Conservation (phyloP, 306 rosid species). For the Lathyrus sativus region DNA sequence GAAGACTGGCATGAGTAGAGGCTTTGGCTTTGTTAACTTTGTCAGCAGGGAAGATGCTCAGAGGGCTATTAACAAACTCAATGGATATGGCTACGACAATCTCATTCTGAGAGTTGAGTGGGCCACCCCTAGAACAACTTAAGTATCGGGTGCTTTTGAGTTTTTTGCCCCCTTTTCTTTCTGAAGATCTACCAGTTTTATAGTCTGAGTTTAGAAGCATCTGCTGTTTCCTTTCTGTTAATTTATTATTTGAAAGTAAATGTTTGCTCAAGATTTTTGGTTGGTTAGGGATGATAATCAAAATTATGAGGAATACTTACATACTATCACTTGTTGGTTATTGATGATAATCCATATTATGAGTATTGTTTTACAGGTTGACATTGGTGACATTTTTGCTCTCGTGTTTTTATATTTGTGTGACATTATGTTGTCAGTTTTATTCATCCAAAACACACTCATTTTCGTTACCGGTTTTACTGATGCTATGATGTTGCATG, state of each 20-base stretch:
- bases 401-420: background rate
- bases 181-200: background rate
- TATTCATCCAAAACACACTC: background rate
- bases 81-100: conserved; percentile 91
- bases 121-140: conserved; percentile 55
- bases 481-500: no score
- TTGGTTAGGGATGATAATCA: conserved; percentile 10
- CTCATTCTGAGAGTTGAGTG: conserved; percentile 58
- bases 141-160: background rate
- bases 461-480: no score
- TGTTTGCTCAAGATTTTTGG: background rate
- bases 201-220: background rate
- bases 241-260: conserved; percentile 1
- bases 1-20: conserved; percentile 84
- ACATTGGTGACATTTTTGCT: no score
- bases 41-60: conserved; percentile 94
- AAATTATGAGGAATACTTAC: background rate
- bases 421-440: background rate
- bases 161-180: conserved; percentile 14
- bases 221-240: conserved; percentile 5
- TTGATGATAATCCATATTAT: background rate
- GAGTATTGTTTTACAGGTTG: background rate
- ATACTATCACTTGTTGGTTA: background rate
- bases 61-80: conserved; percentile 85
- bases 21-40: conserved; percentile 94